Conservation (phyloP, 306 rosid genomes). For the Calophaca sinica region DNA sequence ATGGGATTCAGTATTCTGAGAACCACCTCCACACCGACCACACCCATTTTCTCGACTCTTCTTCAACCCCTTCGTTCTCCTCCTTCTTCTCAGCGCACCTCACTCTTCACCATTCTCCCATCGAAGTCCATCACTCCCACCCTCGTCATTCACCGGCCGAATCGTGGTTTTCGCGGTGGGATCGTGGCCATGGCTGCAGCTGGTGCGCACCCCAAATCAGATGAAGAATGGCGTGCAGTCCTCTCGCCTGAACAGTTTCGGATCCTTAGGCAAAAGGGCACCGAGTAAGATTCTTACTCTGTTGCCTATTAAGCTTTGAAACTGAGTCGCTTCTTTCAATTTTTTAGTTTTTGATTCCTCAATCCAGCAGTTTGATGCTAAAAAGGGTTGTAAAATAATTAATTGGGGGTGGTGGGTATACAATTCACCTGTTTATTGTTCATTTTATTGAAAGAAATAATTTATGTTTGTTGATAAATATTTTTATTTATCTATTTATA, state of each 20-base stretch:
- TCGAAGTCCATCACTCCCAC: constrained; percentile 30
- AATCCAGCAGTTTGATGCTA: neutral
- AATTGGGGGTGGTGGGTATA: neutral
- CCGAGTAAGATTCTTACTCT: constrained; percentile 61
- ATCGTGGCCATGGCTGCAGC: constrained; percentile 45
- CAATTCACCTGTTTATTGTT: no score
- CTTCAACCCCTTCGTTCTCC: neutral
- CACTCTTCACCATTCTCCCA: neutral
- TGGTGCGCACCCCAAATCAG: neutral
- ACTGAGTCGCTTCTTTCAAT: neutral
- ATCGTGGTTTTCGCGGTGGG: constrained; percentile 62
- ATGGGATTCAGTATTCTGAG: constrained; percentile 57
- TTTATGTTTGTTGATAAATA: neutral
- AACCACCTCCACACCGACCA: constrained; percentile 49
- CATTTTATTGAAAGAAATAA: neutral
- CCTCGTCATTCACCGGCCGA: constrained; percentile 9
- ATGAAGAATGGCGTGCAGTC: constrained; percentile 73
- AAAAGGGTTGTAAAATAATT: neutral
- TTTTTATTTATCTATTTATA: no score
- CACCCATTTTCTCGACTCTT: constrained; percentile 35
- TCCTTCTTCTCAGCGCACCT: neutral
- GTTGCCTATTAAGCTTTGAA: neutral
- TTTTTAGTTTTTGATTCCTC: neutral
- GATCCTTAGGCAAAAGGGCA: constrained; percentile 80
- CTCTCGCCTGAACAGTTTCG: constrained; percentile 87